These are phyloP conservation scores for Carex parvula DNA, from an alignment of 176 grass and related monocot genomes.

Conservation along the genomic window DNA sequence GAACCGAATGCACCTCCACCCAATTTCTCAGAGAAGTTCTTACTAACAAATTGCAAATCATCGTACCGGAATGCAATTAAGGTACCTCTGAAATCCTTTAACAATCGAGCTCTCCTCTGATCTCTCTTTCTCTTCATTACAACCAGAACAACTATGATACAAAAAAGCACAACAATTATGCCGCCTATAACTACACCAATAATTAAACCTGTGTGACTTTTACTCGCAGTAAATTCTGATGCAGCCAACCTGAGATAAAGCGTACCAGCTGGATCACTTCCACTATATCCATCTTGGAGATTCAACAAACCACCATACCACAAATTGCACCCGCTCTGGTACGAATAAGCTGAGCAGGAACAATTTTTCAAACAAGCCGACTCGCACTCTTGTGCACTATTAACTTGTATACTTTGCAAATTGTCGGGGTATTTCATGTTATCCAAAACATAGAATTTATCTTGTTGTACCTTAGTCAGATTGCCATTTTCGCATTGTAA, in stretches of 20 bases:
- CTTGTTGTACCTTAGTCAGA: conserved; percentile 22
- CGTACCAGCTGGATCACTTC: conserved; percentile 33
- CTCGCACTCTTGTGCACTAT: conserved; percentile 41
- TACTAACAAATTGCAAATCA: conserved; percentile 63
- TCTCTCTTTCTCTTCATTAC: conserved; percentile 35
- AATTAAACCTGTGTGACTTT: conserved; percentile 38
- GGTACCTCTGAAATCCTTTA: conserved; percentile 40
- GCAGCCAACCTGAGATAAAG: conserved; percentile 74
- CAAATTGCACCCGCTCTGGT: conserved; percentile 48
- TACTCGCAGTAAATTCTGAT: conserved; percentile 50
- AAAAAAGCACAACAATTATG: conserved; percentile 27
- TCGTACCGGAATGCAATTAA: conserved; percentile 54
- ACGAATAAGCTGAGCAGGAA: conserved; percentile 71
- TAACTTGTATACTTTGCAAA: conserved; percentile 22
- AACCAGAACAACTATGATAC: conserved; percentile 21
- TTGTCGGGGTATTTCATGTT: conserved; percentile 44
- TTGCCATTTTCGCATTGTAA: conserved; percentile 52
- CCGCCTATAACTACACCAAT: conserved; percentile 38
- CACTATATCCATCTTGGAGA: conserved; percentile 44
- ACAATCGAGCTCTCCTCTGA: conserved; percentile 37
- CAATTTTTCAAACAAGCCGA: conserved; percentile 56
- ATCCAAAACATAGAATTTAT: conserved; percentile 51
- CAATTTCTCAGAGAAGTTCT: conserved; percentile 63
- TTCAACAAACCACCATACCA: conserved; percentile 59
- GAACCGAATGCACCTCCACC: conserved; percentile 69